Evolutionary conservation across 2,329 filamentous ascomycete species (phyloP), one percentile per base, ranked within the genome.

Genomic region (Nemania sp.): DNA sequence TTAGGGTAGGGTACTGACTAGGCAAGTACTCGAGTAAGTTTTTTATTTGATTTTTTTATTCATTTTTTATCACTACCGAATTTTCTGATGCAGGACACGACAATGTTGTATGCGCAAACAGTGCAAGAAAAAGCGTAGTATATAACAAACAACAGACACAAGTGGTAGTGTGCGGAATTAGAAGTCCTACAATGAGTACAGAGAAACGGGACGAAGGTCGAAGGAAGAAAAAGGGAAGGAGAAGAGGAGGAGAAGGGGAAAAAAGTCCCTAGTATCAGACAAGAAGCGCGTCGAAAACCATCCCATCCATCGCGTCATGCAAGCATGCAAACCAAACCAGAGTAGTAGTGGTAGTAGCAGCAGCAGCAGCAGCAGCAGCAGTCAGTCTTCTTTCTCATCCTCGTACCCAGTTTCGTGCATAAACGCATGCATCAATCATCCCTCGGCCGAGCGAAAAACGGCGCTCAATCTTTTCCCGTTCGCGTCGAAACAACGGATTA

Each of bases 141-240:
- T 29, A 29, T 29, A 29, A 29, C 25, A 29, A 7, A 29, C 25
- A 29, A 29, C n/a, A n/a, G n/a, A n/a, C n/a, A n/a, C n/a, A n/a
- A n/a, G n/a, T n/a, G n/a, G n/a, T n/a, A 11, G 5, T 39, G 11
- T 13, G 4, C 15, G 35, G 15, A 11, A 39, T n/a, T 62, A 59
- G 18, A 34, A 59, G 59, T 51, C 59, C 25, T 56, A 55, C 42
- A 62, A 53, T 56, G 35, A 25, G 42, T 59, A 59, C 55, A 59
- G 47, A 59, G 56, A 56, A 62, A 55, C 54, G 39, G 7, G 25
- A 29, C 25, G 25, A 29, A 29, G 25, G n/a, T n/a, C n/a, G n/a
- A n/a, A 29, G 7, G 25, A 29, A 29, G 25, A 29, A 29, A 29
- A 29, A 29, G 25, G 7, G 4, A 29, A 7, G 7, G 25, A 29